Percentiles rank a stretch among this genome's conserved stretches.
Conservation (phyloP, 495 filamentous ascomycete species). For the Annulohypoxylon nitens region DNA sequence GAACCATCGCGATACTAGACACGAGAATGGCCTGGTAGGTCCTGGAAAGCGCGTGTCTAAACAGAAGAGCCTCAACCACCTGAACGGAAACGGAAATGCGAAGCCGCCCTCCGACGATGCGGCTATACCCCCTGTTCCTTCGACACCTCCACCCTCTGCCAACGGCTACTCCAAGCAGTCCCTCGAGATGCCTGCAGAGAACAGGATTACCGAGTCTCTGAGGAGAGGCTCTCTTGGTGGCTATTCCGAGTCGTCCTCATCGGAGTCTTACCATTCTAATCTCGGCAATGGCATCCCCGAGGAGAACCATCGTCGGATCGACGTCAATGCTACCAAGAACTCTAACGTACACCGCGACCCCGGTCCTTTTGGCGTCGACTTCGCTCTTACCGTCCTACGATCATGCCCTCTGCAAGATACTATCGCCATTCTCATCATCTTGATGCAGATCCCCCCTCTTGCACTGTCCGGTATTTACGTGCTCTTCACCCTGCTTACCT, state of each 20-base stretch:
- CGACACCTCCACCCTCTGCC: slow-evolving; percentile 53
- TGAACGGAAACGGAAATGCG: slow-evolving; percentile 66
- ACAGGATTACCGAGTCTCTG: slow-evolving; percentile 55
- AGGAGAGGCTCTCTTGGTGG: slow-evolving; percentile 61
- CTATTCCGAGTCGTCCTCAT: slow-evolving; percentile 64
- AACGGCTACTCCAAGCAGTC: slow-evolving; percentile 55
- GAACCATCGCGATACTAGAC: slow-evolving; percentile 80
- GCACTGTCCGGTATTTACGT: slow-evolving; percentile 91
- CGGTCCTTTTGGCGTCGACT: slow-evolving; percentile 70
- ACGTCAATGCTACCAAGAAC: slow-evolving; percentile 76
- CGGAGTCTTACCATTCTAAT: slow-evolving; percentile 58
- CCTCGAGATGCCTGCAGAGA: slow-evolving; percentile 58
- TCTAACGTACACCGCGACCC: slow-evolving; percentile 71
- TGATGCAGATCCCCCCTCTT: slow-evolving; percentile 94
- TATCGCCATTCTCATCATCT: slow-evolving; percentile 96
- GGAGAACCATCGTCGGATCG: slow-evolving; percentile 68
- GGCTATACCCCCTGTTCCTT: slow-evolving; percentile 55
- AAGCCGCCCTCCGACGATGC: slow-evolving; percentile 65
- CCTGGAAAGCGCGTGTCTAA: slow-evolving; percentile 82
- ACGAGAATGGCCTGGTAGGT: slow-evolving; percentile 88
- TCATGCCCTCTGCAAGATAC: slow-evolving; percentile 95
- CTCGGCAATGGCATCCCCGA: slow-evolving; percentile 58
- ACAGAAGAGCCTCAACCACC: slow-evolving; percentile 72
- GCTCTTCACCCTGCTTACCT: slow-evolving; percentile 92
- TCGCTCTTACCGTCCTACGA: slow-evolving; percentile 86